Evolutionary conservation across 2,329 filamentous ascomycete species (phyloP).

Genomic region (Phaeosphaeriaceae sp.): DNA sequence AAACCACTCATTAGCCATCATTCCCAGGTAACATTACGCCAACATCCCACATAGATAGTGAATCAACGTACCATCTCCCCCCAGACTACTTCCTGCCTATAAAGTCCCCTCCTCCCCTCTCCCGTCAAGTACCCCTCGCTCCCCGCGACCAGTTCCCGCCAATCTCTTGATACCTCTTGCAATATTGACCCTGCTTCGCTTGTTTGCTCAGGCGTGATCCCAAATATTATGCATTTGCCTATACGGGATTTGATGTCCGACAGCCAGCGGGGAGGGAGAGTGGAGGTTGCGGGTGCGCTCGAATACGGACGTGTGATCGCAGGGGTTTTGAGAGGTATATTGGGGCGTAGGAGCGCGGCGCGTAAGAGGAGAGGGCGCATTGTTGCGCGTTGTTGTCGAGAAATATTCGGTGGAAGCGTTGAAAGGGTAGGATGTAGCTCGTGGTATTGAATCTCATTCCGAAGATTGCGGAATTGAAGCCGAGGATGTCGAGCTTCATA

Average conservation of each 20-base stretch:
- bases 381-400: not conserved
- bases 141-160: constrained; percentile 76
- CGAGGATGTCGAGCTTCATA: constrained; percentile 2
- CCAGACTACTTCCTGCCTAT: constrained; percentile 76
- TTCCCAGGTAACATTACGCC: no score
- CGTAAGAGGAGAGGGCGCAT: constrained; percentile 3
- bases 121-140: constrained; percentile 78
- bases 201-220: constrained; percentile 67
- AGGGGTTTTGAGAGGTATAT: constrained; percentile 14
- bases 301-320: constrained; percentile 2
- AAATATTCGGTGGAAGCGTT: not conserved
- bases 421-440: not conserved
- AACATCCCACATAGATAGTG: no score
- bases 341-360: constrained; percentile 2
- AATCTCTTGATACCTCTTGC: constrained; percentile 67
- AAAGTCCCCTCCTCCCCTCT: constrained; percentile 67
- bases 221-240: constrained; percentile 79
- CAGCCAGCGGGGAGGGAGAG: constrained; percentile 68
- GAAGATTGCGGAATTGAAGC: not conserved
- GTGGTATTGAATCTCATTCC: not conserved
- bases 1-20: no score
- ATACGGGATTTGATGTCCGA: constrained; percentile 71
- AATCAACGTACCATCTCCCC: constrained; percentile 78
- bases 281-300: constrained; percentile 2
- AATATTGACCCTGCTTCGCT: constrained; percentile 67